Evolutionary conservation across 1,139 yeast genomes (phyloP).

Genomic region (Zygotorulaspora mrakii): DNA sequence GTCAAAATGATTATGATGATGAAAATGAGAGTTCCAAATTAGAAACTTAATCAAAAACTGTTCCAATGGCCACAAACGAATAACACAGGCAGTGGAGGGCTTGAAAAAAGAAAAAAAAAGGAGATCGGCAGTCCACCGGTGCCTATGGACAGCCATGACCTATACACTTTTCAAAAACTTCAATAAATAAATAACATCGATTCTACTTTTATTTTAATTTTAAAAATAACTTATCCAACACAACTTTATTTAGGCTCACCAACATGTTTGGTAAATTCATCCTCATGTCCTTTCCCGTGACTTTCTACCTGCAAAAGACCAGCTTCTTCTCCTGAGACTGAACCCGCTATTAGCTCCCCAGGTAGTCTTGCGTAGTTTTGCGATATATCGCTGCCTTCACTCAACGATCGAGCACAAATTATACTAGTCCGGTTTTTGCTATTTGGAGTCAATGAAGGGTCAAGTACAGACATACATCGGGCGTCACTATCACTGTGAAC

Average conservation of each 20-base stretch:
- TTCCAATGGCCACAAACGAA: too few relatives aligned
- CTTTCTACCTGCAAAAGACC: constrained; percentile 4
- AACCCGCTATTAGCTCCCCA: constrained; percentile 7
- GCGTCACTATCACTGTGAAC: constrained; percentile 19
- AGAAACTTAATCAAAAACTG: too few relatives aligned
- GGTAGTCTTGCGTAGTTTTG: constrained; percentile 13
- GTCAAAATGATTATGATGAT: too few relatives aligned
- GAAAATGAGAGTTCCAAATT: too few relatives aligned
- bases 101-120: too few relatives aligned
- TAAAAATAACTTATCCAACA: constrained; percentile 37
- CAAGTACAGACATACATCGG: constrained; percentile 10
- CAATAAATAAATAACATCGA: background rate
- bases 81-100: too few relatives aligned
- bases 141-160: too few relatives aligned
- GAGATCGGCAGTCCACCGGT: too few relatives aligned
- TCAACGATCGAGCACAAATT: constrained; percentile 13
- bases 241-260: constrained; percentile 20
- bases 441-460: constrained; percentile 4
- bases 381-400: constrained; percentile 31
- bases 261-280: too few relatives aligned
- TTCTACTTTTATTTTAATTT: constrained; percentile 21
- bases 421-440: constrained; percentile 9
- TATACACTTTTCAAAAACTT: background rate
- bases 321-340: constrained; percentile 13
- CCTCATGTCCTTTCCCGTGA: constrained; percentile 3